These are phyloP conservation scores for Bromus sterilis DNA, from an alignment of 176 grass and related monocot genomes.

Conservation along the genomic window DNA sequence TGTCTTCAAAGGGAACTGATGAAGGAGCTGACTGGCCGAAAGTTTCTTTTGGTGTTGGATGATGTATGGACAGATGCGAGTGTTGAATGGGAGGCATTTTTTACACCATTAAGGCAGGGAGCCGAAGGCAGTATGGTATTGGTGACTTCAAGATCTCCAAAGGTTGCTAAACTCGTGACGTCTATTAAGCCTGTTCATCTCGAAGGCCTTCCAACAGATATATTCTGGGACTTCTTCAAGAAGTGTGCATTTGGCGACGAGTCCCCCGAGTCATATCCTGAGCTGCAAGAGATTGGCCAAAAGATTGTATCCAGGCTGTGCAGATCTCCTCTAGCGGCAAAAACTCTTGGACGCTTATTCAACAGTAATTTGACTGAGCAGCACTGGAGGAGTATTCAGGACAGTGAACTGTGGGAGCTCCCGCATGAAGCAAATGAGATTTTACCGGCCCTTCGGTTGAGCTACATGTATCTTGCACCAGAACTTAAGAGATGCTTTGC, in stretches of 20 bases:
- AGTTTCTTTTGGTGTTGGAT: slow-evolving; percentile 6
- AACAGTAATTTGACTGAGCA: too few species aligned
- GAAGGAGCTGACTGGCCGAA: neutral
- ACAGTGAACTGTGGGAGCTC: too few species aligned
- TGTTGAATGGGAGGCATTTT: neutral
- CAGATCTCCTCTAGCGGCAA: too few species aligned
- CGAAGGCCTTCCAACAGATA: neutral
- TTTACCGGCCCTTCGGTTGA: slow-evolving; percentile 14
- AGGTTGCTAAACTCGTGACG: neutral
- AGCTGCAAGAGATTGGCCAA: too few species aligned
- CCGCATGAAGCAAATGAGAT: neutral
- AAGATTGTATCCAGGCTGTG: too few species aligned
- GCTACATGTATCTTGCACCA: slow-evolving; percentile 28
- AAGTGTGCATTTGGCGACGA: too few species aligned
- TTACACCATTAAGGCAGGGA: neutral
- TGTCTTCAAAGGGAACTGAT: neutral
- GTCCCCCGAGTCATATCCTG: too few species aligned
- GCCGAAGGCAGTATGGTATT: neutral
- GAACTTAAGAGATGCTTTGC: slow-evolving; percentile 25
- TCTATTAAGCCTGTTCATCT: neutral
- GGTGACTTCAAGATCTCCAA: neutral
- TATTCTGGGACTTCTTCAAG: too few species aligned
- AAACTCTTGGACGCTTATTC: too few species aligned
- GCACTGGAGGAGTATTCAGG: too few species aligned
- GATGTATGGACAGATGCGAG: neutral